Percentiles rank a stretch among this genome's conserved stretches.
Evolutionary conservation across 23 red algal genomes (phyloP).

Genomic region (Chondrus crispus): DNA sequence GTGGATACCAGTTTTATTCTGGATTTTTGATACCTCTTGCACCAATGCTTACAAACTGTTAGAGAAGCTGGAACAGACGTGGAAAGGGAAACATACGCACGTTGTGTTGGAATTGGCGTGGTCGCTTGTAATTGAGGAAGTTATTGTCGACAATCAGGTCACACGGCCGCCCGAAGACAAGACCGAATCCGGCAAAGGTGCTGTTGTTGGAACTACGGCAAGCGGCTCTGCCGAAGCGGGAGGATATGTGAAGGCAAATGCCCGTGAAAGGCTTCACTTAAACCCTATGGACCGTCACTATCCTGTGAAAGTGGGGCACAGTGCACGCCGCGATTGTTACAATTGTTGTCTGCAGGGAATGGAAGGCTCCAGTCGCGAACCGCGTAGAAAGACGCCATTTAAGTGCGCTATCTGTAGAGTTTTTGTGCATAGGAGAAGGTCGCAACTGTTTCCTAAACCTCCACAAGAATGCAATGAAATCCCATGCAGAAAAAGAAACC

Average conservation of each 20-base stretch:
- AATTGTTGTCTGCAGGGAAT: not conserved
- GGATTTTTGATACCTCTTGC: not conserved
- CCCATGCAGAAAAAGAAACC: too few species aligned
- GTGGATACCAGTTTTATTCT: not conserved
- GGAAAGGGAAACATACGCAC: not conserved
- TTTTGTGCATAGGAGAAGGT: not conserved
- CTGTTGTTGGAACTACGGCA: not conserved
- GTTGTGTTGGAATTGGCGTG: not conserved
- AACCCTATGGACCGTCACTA: not conserved
- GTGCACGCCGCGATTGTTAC: not conserved
- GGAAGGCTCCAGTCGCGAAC: not conserved
- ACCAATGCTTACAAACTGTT: not conserved
- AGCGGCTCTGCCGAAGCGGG: not conserved
- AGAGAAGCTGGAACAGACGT: not conserved
- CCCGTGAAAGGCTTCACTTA: not conserved
- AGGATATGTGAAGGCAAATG: not conserved
- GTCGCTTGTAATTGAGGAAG: not conserved
- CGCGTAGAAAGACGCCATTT: not conserved
- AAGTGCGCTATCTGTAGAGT: not conserved
- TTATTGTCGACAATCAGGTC: not conserved
- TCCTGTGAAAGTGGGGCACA: not conserved
- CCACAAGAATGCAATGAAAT: too few species aligned
- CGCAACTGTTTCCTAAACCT: slow-evolving; percentile 12
- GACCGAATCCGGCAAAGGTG: not conserved
- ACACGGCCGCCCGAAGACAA: not conserved